phyloP scores from a whole-genome alignment of 73 alveolate genomes.

The Symbiodinium pilosum region DNA sequence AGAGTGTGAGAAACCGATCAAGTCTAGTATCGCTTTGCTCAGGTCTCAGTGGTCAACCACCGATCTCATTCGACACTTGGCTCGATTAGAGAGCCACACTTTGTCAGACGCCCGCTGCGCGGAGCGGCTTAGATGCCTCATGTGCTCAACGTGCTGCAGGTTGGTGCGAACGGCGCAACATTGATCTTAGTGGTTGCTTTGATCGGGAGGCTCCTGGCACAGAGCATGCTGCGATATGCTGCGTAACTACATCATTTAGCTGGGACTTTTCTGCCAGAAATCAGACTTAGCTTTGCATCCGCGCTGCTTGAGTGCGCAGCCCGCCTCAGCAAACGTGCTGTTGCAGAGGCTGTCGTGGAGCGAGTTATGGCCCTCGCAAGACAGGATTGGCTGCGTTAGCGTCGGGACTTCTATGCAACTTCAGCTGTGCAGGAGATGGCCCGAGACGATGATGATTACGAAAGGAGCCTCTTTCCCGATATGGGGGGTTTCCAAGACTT shows the following conservation, averaged over 20 bases:
- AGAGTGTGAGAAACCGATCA: too few relatives aligned
- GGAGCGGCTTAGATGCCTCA: background rate
- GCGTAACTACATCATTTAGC: too few relatives aligned
- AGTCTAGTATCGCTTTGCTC: too few relatives aligned
- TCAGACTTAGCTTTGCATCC: too few relatives aligned
- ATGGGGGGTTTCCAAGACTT: too few relatives aligned
- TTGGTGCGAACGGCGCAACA: conserved; percentile 81
- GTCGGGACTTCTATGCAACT: background rate
- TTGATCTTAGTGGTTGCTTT: conserved; percentile 76
- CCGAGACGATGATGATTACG: background rate
- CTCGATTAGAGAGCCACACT: background rate
- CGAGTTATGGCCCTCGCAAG: background rate
- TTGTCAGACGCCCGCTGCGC: too few relatives aligned
- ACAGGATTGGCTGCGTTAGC: background rate
- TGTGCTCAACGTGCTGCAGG: background rate
- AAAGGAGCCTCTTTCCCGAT: background rate
- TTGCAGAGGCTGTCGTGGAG: background rate
- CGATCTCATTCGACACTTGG: conserved; percentile 34
- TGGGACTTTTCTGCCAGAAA: too few relatives aligned
- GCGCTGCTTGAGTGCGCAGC: too few relatives aligned
- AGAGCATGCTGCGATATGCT: too few relatives aligned
- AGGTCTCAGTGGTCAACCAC: conserved; percentile 89
- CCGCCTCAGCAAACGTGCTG: too few relatives aligned
- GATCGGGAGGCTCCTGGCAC: conserved; percentile 68
- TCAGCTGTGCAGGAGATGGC: background rate